Evolutionary conservation across 2,329 filamentous ascomycete species (phyloP).

Genomic region (Scedosporium dehoogii): DNA sequence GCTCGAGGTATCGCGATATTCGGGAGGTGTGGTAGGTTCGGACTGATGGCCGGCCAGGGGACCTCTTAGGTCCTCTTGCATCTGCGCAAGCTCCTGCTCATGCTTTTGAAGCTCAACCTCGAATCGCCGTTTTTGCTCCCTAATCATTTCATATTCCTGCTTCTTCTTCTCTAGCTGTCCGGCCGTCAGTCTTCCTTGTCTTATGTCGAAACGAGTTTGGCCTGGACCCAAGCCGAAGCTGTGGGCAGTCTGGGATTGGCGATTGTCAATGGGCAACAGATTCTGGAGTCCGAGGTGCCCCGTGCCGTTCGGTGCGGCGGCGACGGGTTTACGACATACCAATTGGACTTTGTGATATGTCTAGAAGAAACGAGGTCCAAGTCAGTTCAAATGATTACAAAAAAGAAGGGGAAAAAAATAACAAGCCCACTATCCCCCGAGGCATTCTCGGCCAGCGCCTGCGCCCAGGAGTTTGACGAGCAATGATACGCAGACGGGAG

Average conservation of each 20-base stretch:
- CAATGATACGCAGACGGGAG: background rate
- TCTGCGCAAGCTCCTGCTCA: slow-evolving; percentile 73
- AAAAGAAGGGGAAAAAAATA: background rate
- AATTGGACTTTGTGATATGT: slow-evolving; percentile 66
- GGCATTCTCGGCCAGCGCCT: background rate
- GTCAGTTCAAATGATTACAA: background rate
- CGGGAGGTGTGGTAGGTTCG: slow-evolving; percentile 91
- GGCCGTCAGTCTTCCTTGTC: slow-evolving; percentile 8
- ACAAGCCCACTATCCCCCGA: background rate
- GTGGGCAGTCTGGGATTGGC: background rate
- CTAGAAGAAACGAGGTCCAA: slow-evolving; percentile 23
- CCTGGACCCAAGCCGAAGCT: slow-evolving; percentile 1
- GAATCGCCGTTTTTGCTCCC: slow-evolving; percentile 80
- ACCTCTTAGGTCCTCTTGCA: slow-evolving; percentile 67
- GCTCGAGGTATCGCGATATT: slow-evolving; percentile 64
- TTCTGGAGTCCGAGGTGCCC: slow-evolving; percentile 4
- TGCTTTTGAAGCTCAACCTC: slow-evolving; percentile 89
- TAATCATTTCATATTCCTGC: slow-evolving; percentile 80
- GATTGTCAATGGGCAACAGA: slow-evolving; percentile 5
- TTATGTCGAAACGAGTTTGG: slow-evolving; percentile 4
- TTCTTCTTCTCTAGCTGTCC: slow-evolving; percentile 85
- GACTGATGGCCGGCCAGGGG: slow-evolving; percentile 66
- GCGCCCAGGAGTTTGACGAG: background rate
- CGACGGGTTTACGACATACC: slow-evolving; percentile 40
- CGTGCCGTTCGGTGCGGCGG: background rate